Conservation (phyloP, 192 early-diverging fungal species). For the Backusella westeae region DNA sequence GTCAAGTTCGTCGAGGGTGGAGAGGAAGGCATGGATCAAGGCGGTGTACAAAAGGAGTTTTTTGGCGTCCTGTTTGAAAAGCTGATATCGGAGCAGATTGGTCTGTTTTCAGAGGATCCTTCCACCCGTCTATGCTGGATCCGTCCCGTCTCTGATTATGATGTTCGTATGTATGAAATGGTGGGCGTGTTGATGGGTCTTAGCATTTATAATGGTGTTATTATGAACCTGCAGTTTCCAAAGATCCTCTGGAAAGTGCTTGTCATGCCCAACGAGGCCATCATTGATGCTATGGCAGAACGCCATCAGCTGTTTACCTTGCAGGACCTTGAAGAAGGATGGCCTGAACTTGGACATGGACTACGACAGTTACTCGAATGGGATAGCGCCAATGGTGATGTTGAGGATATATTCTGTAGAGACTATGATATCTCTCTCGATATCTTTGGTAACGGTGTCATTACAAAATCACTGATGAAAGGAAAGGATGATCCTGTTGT, state of each 20-base stretch:
- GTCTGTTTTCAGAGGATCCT: conserved; percentile 65
- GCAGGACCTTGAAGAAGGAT: conserved; percentile 19
- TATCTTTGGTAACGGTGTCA: conserved; percentile 47
- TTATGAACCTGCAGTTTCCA: conserved; percentile 72
- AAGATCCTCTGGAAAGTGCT: conserved; percentile 66
- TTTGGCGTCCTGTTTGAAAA: conserved; percentile 76
- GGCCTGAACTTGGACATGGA: conserved; percentile 63
- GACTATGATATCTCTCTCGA: conserved; percentile 82
- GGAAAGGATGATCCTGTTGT: conserved; percentile 19
- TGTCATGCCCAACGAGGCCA: conserved; percentile 2
- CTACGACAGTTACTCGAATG: conserved; percentile 79
- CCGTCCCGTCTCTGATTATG: conserved; percentile 42
- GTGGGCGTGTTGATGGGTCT: conserved; percentile 88
- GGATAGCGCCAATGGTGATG: conserved; percentile 33
- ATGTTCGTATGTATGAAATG: conserved; percentile 64
- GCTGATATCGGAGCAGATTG: conserved; percentile 71
- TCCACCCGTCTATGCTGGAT: conserved; percentile 80
- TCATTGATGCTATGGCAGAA: not conserved
- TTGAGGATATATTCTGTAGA: conserved; percentile 81
- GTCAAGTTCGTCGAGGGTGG: conserved; percentile 85
- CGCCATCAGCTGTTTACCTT: conserved; percentile 10
- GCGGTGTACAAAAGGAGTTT: conserved; percentile 96
- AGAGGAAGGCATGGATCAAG: conserved; percentile 94
- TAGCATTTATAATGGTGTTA: conserved; percentile 87
- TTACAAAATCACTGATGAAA: conserved; percentile 54